Conservation (phyloP, 1,139 yeast species). For the Magnusiomyces magnusii region DNA sequence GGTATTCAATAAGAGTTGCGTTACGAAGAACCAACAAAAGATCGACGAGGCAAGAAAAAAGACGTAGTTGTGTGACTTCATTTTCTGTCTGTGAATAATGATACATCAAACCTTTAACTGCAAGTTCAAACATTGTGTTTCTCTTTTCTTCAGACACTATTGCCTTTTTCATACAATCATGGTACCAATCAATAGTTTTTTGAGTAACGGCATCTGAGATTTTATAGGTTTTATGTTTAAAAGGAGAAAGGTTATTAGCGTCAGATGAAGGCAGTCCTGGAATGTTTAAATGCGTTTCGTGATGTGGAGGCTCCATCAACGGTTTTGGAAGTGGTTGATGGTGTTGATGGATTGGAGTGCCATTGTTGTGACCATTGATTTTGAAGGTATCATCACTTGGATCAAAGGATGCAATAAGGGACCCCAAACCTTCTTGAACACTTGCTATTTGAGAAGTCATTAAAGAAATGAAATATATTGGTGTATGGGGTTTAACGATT, state of each 20-base stretch:
- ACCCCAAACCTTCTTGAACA: background rate
- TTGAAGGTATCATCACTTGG: background rate
- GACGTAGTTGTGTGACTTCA: background rate
- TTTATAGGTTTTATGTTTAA: background rate
- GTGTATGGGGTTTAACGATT: too few relatives aligned
- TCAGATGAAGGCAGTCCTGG: background rate
- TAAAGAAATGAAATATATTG: background rate
- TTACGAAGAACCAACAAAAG: slow-evolving; percentile 17
- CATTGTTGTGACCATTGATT: background rate
- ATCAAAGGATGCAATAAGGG: slow-evolving; percentile 5
- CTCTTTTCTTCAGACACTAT: background rate
- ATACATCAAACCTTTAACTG: background rate
- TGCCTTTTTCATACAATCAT: background rate
- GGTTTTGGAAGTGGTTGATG: background rate
- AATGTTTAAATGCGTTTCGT: background rate
- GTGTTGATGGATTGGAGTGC: background rate
- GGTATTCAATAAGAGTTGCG: slow-evolving; percentile 20
- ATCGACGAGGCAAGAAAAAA: slow-evolving; percentile 20
- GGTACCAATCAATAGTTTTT: slow-evolving; percentile 2
- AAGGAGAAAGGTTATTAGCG: background rate
- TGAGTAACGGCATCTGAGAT: background rate
- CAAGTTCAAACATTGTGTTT: background rate
- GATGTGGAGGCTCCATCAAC: background rate
- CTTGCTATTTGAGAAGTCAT: background rate
- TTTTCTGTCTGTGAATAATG: background rate